Base-by-base conservation (phyloP, 768 basidiomycete genomes). In the Collybia sordida region DNA sequence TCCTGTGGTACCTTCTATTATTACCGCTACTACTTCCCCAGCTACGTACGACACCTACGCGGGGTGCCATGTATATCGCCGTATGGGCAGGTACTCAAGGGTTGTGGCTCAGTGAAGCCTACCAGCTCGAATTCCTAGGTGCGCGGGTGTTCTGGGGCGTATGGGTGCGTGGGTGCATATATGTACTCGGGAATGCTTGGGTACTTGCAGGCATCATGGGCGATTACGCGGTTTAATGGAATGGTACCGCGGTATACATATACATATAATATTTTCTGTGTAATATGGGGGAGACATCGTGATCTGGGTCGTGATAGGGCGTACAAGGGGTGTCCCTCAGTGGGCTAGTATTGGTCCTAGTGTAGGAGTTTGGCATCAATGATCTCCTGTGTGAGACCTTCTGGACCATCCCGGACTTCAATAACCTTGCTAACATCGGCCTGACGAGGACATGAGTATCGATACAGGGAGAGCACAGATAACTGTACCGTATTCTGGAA, bases 1-100 rank as follows among this genome's bases (percentile, higher is more conserved):
- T 98, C 70, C 75, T 96, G 34, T 99, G 97, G 97, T 98, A 94
- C 64, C 82, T 93, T 12, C 82, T 93, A 43, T 82, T 98, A 52
- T 68, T 98, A 0, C 94, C 96, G 0, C 77, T 93, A 2, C 72
- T 96, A 19, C 76, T 93, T 3, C 88, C 93, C 0, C 75, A 70
- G 2, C 67, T 97, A 0, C 65, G 70, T 0, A 73, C 92, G 39
- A 73, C 83, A 1, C 65, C 68, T 15, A 47, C 59, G 17, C 71
- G 74, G 7, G 73, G 72, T 0, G 2, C 77, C 12, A 52, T 65
- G 4, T 78, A 79, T 42, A 42, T 78, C 0, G 71, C 59, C 1
- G 71, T 85, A 1, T 99, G 96, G 96, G 72, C 81, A 0, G 82
- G 78, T 0, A 80, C 79, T 7, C 95, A 98, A 72, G 93, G 80